These are phyloP conservation scores for Cordyceps tenuipes DNA, from an alignment of 2,329 filamentous ascomycete species.

Conservation along the genomic window DNA sequence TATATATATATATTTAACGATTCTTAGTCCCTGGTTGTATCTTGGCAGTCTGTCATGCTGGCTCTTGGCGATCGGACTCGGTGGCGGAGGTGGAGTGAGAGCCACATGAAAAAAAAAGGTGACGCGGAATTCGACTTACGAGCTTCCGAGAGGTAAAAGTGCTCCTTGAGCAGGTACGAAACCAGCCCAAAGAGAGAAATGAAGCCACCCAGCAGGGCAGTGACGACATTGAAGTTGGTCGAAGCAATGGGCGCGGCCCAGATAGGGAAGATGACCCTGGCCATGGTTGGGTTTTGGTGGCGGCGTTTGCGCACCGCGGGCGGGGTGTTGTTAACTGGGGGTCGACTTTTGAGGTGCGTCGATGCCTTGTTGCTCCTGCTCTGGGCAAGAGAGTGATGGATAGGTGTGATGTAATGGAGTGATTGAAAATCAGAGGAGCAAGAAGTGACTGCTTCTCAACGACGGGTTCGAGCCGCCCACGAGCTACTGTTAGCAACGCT, in stretches of 20 bases:
- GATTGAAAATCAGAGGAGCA: neutral
- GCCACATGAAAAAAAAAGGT: neutral
- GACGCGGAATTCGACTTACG: slow-evolving; percentile 44
- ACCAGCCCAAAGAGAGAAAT: slow-evolving; percentile 85
- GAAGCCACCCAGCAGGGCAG: slow-evolving; percentile 75
- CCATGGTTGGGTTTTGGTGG: neutral
- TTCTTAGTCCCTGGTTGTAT: neutral
- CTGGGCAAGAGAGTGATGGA: neutral
- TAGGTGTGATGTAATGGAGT: neutral
- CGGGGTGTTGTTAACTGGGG: neutral
- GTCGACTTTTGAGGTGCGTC: too few species aligned
- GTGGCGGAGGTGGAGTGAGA: slow-evolving; percentile 4
- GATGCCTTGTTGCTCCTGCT: neutral
- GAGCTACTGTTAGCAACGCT: slow-evolving; percentile 13
- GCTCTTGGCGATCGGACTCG: neutral
- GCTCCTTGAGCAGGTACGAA: slow-evolving; percentile 82
- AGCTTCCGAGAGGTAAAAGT: slow-evolving; percentile 84
- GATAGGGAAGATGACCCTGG: slow-evolving; percentile 6
- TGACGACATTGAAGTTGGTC: slow-evolving; percentile 77
- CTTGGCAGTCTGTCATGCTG: neutral
- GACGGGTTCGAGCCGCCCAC: slow-evolving; percentile 10
- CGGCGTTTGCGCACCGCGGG: neutral
- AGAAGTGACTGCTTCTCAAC: neutral
- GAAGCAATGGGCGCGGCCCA: slow-evolving; percentile 42
- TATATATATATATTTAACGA: too few species aligned